Evolutionary conservation across 2,329 filamentous ascomycete species (phyloP), one percentile per base, ranked within the genome.

Genomic region (Rachicladosporium sp.): DNA sequence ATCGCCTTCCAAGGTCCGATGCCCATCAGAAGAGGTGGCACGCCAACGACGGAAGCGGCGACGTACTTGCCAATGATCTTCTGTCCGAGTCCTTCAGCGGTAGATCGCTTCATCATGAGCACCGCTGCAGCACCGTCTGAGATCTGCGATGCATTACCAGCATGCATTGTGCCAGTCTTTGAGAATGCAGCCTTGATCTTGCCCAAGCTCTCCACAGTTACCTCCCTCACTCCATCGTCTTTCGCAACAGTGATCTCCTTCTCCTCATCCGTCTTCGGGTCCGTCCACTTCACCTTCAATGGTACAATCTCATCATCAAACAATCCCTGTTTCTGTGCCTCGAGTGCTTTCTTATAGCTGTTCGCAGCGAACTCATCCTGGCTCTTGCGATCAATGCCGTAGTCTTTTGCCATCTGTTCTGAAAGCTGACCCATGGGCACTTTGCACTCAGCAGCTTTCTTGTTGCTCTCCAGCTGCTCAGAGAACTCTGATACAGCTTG

Each of bases 1-100:
- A 98, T 96, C 42, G 91, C 88, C 65, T 88, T 88, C 77, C 86
- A 94, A 37, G 91, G 91, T 1, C 91, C 91, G 50, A 94, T 72
- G 47, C 91, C 91, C 91, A 98, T 96, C 51, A 96, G 80, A 42
- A 95, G 74, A 32, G 91, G 91, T 57, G 84, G 78, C 43, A 96
- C 87, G 51, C 91, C 91, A 35, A 89, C 86, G 37, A 95, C 70
- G 43, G 82, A 82, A 31, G 86, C 83, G 35, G 81, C 71, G 19
- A 95, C 86, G 62, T 82, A 95, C 71, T 95, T 96, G 63, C 89
- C 91, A 19, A 96, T 67, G 63, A 96, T 86, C 41, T 73, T 73
- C 69, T 95, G 89, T 43, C 85, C 85, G 10, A 96, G 80, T 50
- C 75, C 74, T 70, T 94, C 80, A 36, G 91, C 91, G 10, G 82